phyloP scores from a whole-genome alignment of 164 flowering plant species.

The Akebia trifoliata region DNA sequence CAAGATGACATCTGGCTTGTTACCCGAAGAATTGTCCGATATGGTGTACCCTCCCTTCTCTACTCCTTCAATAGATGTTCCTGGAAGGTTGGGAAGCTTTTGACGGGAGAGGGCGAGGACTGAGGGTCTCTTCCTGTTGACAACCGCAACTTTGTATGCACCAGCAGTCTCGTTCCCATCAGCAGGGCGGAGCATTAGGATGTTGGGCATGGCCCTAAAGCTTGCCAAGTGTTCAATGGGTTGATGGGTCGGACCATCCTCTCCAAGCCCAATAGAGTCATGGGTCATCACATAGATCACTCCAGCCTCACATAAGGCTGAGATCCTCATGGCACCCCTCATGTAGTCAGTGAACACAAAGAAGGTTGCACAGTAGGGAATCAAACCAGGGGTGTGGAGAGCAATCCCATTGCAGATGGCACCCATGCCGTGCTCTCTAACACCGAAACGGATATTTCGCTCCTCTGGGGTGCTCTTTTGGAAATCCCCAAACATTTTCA shows the following conservation, averaged over 20 bases:
- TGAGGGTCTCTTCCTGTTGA: constrained; percentile 79
- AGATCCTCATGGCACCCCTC: constrained; percentile 92
- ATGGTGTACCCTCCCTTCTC: constrained; percentile 87
- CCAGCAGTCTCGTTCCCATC: constrained; percentile 98
- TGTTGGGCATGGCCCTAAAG: constrained; percentile 97
- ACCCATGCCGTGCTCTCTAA: constrained; percentile 95
- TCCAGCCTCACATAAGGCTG: constrained; percentile 77
- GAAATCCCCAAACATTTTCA: constrained; percentile 92
- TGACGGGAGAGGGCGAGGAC: constrained; percentile 91
- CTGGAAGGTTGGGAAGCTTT: constrained; percentile 76
- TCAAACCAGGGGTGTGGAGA: constrained; percentile 80
- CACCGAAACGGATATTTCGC: constrained; percentile 88
- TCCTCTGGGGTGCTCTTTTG: constrained; percentile 90
- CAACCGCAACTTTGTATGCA: constrained; percentile 82
- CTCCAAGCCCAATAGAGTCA: constrained; percentile 97
- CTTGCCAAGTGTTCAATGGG: constrained; percentile 98
- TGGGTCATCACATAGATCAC: constrained; percentile 99
- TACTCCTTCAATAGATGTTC: constrained; percentile 87
- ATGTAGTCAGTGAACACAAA: constrained; percentile 99
- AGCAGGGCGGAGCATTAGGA: constrained; percentile 97
- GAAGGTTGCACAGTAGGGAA: constrained; percentile 98
- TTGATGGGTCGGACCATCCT: constrained; percentile 99
- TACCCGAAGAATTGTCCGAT: constrained; percentile 74
- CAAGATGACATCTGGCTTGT: constrained; percentile 88
- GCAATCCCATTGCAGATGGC: constrained; percentile 93